Evolutionary conservation across 768 basidiomycete species (phyloP), one percentile per base, ranked within the genome.

Genomic region (Leccinum uliginosum): DNA sequence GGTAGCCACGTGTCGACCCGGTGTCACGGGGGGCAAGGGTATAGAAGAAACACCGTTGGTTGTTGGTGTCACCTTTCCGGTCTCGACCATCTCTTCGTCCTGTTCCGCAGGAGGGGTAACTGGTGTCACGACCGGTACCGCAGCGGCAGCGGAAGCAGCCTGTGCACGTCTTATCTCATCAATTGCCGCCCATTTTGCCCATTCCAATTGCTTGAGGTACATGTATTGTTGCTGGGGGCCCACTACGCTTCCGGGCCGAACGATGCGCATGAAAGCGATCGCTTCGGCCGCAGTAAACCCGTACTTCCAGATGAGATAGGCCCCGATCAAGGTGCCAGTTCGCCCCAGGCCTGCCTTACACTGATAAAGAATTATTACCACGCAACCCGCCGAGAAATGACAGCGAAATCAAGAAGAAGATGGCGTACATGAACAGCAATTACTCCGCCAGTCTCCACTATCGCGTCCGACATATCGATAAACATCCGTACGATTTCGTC

Each of bases 251-350:
- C 94, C 96, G 2, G 97, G 97, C 46, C 97, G 86, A 54, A 97
- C 86, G 63, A 99, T 92, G 19, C 97, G 88, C 97, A 98, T 98
- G 73, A 95, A 98, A 0, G 89, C 97, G 55, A 98, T 98, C 6
- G 89, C 97, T 74, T 98, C 93, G 51, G 86, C 83, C 1, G 96
- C 96, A 17, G 94, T 93, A 70, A 99, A 99, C 21, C 91, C 92
- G 65, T 98, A 96, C 73, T 98, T 98, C 91, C 97, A 99, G 59
- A 97, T 91, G 54, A 99, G 81, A 78, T 98, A 98, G 9, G 96
- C 97, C 34, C 97, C 97, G 59, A 99, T 96, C 57, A 99, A 79
- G 4, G 94, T 96, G 4, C 97, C 97, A 6, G 97, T 98, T 54
- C 97, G 81, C 23, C 97, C 97, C 11, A 99, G 80, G 43, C 97